Evolutionary conservation across 352 stramenopile species (phyloP).

Genomic region (Elongisporangium anandrum): DNA sequence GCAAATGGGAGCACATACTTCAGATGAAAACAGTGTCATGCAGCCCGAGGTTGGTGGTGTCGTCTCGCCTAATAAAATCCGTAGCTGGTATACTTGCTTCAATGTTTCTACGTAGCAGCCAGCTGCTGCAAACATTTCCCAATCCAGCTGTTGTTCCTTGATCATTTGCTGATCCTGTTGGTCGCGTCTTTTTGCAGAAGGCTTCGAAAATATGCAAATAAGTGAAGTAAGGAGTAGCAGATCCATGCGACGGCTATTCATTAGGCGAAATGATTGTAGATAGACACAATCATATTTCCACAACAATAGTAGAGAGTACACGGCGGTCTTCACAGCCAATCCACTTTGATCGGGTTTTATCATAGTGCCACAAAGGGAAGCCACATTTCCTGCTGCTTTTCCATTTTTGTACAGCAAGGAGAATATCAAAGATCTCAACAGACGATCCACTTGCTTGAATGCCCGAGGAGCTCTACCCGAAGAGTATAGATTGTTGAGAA

Average conservation of each 20-base stretch:
- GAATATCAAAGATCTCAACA: constrained; percentile 46
- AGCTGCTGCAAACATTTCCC: constrained; percentile 42
- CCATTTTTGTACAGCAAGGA: constrained; percentile 31
- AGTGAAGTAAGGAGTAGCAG: constrained; percentile 55
- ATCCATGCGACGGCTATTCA: constrained; percentile 40
- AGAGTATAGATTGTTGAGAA: constrained; percentile 27
- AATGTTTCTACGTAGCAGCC: constrained; percentile 46
- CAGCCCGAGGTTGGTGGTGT: constrained; percentile 28
- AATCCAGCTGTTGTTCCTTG: constrained; percentile 20
- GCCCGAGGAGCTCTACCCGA: neutral
- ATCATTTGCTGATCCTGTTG: constrained; percentile 13
- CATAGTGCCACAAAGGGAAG: constrained; percentile 11
- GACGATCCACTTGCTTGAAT: constrained; percentile 25
- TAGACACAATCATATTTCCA: constrained; percentile 42
- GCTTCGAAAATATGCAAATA: constrained; percentile 24
- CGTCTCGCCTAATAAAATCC: constrained; percentile 44
- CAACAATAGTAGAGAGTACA: constrained; percentile 48
- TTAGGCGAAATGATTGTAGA: constrained; percentile 16
- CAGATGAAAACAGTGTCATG: constrained; percentile 52
- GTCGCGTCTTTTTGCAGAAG: constrained; percentile 20
- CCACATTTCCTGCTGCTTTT: constrained; percentile 25
- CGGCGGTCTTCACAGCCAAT: constrained; percentile 38
- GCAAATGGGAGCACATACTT: constrained; percentile 60
- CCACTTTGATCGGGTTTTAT: constrained; percentile 35
- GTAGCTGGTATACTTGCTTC: constrained; percentile 51